Percentiles rank a stretch among this genome's conserved stretches.
Conservation (phyloP, 805 yeast genomes). For the Sporopachydermia lactativora region DNA sequence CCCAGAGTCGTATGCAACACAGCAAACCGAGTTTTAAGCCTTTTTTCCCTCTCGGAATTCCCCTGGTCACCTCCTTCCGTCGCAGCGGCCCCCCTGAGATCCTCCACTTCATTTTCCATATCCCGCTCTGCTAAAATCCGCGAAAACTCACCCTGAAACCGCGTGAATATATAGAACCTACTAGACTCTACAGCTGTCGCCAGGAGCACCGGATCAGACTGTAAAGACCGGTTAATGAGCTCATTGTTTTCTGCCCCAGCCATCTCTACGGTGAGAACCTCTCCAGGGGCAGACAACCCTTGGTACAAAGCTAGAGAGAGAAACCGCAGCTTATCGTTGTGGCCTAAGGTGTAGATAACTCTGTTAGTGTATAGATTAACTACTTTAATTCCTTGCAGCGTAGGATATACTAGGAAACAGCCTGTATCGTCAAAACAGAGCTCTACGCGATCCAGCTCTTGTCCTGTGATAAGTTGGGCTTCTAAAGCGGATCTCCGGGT, state of each 20-base stretch:
- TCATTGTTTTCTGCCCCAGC: slow-evolving; percentile 19
- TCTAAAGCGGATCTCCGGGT: slow-evolving; percentile 16
- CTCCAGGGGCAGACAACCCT: slow-evolving; percentile 14
- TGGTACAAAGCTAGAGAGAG: slow-evolving; percentile 17
- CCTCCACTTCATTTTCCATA: slow-evolving; percentile 14
- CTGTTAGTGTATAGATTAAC: slow-evolving; percentile 15
- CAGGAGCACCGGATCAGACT: slow-evolving; percentile 17
- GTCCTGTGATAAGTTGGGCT: slow-evolving; percentile 9
- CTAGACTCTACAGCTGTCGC: slow-evolving; percentile 14
- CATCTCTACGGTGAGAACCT: slow-evolving; percentile 17
- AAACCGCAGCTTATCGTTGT: slow-evolving; percentile 18
- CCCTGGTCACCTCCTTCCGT: slow-evolving; percentile 3
- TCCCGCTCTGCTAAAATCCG: slow-evolving; percentile 14
- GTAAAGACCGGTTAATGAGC: slow-evolving; percentile 14
- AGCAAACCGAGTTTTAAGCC: slow-evolving; percentile 8
- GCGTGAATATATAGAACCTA: slow-evolving; percentile 18
- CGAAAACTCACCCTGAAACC: slow-evolving; percentile 10
- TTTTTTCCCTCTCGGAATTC: slow-evolving; percentile 18
- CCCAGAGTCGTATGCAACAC: slow-evolving; percentile 28
- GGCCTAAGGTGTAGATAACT: slow-evolving; percentile 15
- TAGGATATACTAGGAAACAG: slow-evolving; percentile 16
- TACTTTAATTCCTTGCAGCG: slow-evolving; percentile 19
- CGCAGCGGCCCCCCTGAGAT: slow-evolving; percentile 3
- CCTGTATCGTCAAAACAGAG: slow-evolving; percentile 19
- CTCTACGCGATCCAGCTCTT: slow-evolving; percentile 5